Conservation (phyloP, 441 rosid genomes). For the Jatropha podagrica region DNA sequence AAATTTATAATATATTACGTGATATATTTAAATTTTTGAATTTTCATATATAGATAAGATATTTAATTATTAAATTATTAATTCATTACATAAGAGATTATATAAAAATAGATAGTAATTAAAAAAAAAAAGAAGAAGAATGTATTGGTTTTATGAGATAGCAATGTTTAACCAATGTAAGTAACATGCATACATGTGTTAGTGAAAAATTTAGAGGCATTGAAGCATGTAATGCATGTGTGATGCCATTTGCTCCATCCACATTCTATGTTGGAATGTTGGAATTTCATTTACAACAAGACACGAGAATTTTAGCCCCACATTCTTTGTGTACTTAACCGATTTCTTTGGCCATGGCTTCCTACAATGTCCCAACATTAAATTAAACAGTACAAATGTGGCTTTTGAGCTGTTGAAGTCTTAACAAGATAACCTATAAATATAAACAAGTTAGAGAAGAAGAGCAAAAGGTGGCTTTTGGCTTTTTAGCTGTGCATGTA, state of each 20-base stretch:
- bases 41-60: too few relatives aligned
- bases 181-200: background rate
- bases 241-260: background rate
- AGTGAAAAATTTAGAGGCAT: background rate
- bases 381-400: slow-evolving; percentile 10
- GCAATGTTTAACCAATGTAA: too few relatives aligned
- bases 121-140: too few relatives aligned
- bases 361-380: background rate
- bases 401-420: slow-evolving; percentile 35
- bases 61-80: too few relatives aligned
- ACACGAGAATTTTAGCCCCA: slow-evolving; percentile 9
- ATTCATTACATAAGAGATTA: too few relatives aligned
- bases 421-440: slow-evolving; percentile 1
- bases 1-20: too few relatives aligned
- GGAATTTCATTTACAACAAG: background rate
- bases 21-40: too few relatives aligned
- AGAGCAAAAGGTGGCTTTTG: slow-evolving; percentile 24
- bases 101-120: too few relatives aligned
- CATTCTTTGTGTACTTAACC: slow-evolving; percentile 15
- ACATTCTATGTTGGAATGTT: too few relatives aligned
- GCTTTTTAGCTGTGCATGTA: slow-evolving; percentile 36
- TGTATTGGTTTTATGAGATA: too few relatives aligned
- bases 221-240: background rate
- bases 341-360: slow-evolving; percentile 16
- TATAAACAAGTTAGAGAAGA: background rate